Base-by-base conservation (phyloP, 106 monocot genomes). In the Gastrodia elata region DNA sequence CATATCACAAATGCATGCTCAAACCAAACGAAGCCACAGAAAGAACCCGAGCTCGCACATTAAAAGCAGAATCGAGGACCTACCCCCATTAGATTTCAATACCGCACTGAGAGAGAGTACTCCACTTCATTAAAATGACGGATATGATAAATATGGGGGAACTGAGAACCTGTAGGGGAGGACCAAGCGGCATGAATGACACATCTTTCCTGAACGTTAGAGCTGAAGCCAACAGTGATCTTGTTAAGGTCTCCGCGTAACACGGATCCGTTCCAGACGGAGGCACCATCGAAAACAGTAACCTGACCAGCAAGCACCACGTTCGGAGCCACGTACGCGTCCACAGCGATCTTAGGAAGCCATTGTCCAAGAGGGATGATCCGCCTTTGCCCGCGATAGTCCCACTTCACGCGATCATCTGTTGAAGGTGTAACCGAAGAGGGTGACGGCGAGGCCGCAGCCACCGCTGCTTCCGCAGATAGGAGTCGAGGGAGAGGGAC, bases 101-200 rank as follows among this genome's bases (percentile, higher is more conserved):
- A 52, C 22, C 52, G 9, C 6, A 52, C n/a, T 52, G 52, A 52
- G 1, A 46, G n/a, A 52, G 52, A 22, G n/a, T n/a, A 52, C 22
- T 24, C 14, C 32, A 61, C 2, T 61, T 61, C 61, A 61, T 30
- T 6, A 26, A 41, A 69, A 41, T 1, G 13, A 69, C 3, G 18
- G 40, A 67, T 30, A 67, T 37, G 16, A 35, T 4, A 24, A 26
- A 69, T 8, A 8, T 2, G 15, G n/a, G 41, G 22, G 7, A 20
- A 40, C 40, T 40, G 40, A 69, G 40, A 7, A 96, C 95, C 95
- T 80, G 92, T 96, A 64, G 89, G 84, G 0, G 92, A 82, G 15
- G 87, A 87, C 95, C 95, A 96, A n/a, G 95, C 87, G 38, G 95
- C 92, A 71, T 96, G 95, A 41, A 96, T 68, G 16, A 96, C 92